These are phyloP conservation scores for Malus sieversii DNA, from an alignment of 306 rosid species.

Conservation along the genomic window DNA sequence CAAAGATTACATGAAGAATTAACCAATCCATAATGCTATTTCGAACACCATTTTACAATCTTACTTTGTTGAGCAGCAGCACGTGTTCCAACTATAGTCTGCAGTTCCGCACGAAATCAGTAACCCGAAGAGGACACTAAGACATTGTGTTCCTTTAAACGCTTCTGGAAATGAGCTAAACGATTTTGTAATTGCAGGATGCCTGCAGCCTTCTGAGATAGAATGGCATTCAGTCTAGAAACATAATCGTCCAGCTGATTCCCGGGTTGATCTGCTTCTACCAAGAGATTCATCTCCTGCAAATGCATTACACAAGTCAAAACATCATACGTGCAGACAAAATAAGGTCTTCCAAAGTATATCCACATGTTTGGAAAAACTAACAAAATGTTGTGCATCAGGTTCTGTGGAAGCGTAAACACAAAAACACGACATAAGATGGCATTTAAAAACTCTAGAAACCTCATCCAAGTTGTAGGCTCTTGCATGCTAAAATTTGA, in stretches of 20 bases:
- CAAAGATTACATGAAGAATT: conserved; percentile 18
- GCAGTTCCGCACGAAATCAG: conserved; percentile 27
- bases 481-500: neutral
- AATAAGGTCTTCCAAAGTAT: neutral
- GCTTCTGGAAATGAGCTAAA: conserved; percentile 87
- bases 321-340: neutral
- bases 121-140: conserved; percentile 67
- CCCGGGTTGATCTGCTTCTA: conserved; percentile 96
- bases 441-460: neutral
- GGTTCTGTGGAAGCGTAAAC: neutral
- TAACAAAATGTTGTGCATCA: neutral
- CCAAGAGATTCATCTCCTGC: conserved; percentile 98
- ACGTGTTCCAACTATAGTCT: conserved; percentile 11
- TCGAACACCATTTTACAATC: conserved; percentile 6
- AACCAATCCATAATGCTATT: neutral
- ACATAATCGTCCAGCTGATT: conserved; percentile 80
- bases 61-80: conserved; percentile 9
- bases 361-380: neutral
- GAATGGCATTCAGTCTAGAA: conserved; percentile 70
- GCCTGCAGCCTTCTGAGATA: conserved; percentile 96
- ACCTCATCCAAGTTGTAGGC: neutral
- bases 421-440: too few relatives aligned
- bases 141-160: conserved; percentile 84
- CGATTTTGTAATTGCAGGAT: conserved; percentile 85
- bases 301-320: conserved; percentile 7